Evolutionary conservation across 345 rosid genomes (phyloP).

Genomic region (Citrus medica): DNA sequence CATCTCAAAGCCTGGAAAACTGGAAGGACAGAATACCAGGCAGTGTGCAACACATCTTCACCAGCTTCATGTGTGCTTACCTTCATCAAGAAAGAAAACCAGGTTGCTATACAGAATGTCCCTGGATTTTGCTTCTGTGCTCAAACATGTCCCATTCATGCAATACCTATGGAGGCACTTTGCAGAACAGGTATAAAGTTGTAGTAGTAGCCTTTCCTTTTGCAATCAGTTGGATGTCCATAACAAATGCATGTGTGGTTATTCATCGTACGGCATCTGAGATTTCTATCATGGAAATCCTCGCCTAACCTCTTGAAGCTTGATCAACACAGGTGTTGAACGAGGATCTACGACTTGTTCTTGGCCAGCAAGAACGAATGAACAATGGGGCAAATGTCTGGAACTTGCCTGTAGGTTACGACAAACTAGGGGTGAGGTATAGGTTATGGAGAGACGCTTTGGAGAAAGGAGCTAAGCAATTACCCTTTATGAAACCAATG

Average conservation of each 20-base stretch:
- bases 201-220: neutral
- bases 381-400: constrained; percentile 80
- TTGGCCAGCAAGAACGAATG: constrained; percentile 98
- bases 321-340: constrained; percentile 65
- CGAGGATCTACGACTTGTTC: constrained; percentile 80
- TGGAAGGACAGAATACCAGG: constrained; percentile 68
- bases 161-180: constrained; percentile 85
- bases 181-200: constrained; percentile 73
- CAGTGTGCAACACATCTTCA: constrained; percentile 92
- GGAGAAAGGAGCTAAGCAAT: constrained; percentile 58
- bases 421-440: constrained; percentile 93
- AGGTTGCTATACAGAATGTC: constrained; percentile 90
- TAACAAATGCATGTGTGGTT: neutral
- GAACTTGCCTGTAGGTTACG: constrained; percentile 89
- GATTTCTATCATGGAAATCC: neutral
- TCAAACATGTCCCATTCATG: constrained; percentile 85
- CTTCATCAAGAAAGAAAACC: constrained; percentile 80
- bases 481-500: constrained; percentile 54
- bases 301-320: neutral
- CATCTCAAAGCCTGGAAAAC: constrained; percentile 92
- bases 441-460: constrained; percentile 82
- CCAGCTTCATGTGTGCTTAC: constrained; percentile 94
- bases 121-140: constrained; percentile 84
- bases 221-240: neutral
- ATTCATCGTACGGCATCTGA: neutral